Evolutionary conservation across 2,329 filamentous ascomycete genomes (phyloP).

Genomic region (Cladosporium colombiae): DNA sequence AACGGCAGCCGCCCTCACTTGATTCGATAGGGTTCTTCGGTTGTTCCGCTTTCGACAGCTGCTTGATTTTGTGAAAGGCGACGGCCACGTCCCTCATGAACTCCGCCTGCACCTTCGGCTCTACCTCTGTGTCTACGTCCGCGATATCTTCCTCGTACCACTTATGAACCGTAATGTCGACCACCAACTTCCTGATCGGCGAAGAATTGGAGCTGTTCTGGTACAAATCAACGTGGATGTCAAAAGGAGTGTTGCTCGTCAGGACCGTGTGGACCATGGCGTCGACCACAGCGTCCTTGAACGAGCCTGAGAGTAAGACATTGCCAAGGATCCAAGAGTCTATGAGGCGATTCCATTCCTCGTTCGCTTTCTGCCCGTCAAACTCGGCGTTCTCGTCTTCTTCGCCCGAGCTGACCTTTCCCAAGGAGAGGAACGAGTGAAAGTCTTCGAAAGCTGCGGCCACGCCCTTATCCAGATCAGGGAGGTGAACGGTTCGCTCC

Average conservation of each 20-base stretch:
- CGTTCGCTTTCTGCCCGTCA: neutral
- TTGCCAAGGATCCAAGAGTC: neutral
- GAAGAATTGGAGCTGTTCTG: neutral
- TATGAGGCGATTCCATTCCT: neutral
- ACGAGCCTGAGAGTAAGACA: neutral
- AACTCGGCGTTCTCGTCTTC: neutral
- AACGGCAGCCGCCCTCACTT: neutral
- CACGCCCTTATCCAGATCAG: neutral
- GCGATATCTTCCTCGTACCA: neutral
- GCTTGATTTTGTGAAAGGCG: neutral
- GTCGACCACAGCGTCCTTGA: slow-evolving; percentile 5
- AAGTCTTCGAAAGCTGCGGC: neutral
- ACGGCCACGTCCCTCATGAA: neutral
- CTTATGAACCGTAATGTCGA: neutral
- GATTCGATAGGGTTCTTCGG: neutral
- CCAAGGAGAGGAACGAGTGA: neutral
- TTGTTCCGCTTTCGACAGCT: neutral
- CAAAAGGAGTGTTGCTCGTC: neutral
- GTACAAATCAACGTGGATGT: neutral
- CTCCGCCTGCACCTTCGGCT: neutral
- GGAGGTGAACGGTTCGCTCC: neutral
- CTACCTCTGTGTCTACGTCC: neutral
- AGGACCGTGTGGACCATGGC: neutral
- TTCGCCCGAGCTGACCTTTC: neutral
- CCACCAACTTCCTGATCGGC: neutral